These are phyloP conservation scores for Mytilinidion resinicola DNA, from an alignment of 495 filamentous ascomycete genomes.

Conservation along the genomic window DNA sequence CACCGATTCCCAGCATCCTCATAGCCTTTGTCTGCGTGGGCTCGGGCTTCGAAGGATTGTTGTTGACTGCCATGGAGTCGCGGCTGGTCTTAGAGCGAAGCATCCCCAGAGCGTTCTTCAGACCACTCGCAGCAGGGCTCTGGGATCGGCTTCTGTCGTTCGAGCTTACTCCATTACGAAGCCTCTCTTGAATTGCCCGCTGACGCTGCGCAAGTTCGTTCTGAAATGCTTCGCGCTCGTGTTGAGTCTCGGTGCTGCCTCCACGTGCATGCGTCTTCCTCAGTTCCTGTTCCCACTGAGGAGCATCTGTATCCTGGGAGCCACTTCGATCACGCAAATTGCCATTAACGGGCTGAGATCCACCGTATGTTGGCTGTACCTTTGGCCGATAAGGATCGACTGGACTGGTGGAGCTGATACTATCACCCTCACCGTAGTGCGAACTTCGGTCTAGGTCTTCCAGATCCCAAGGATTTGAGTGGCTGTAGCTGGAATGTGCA, in stretches of 20 bases:
- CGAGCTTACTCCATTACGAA: conserved; percentile 64
- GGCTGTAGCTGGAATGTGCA: conserved; percentile 36
- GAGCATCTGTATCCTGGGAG: conserved; percentile 21
- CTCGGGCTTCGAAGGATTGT: conserved; percentile 27
- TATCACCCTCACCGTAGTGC: conserved; percentile 34
- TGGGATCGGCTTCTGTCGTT: conserved; percentile 49
- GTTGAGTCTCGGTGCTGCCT: conserved; percentile 54
- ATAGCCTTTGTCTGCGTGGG: conserved; percentile 54
- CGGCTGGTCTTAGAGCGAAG: conserved; percentile 62
- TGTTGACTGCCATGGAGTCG: conserved; percentile 46
- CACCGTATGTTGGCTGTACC: conserved; percentile 18
- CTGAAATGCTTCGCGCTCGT: conserved; percentile 70
- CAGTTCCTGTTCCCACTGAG: conserved; percentile 38
- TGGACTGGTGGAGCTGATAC: conserved; percentile 27
- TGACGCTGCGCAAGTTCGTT: conserved; percentile 72
- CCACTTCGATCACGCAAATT: conserved; percentile 1
- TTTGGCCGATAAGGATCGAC: conserved; percentile 21
- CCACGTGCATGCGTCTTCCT: conserved; percentile 44
- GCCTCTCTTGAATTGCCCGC: conserved; percentile 71
- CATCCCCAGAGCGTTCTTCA: conserved; percentile 58
- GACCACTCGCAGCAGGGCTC: conserved; percentile 34
- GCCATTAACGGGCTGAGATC: conserved; percentile 5
- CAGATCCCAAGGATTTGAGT: conserved; percentile 50
- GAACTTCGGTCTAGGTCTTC: conserved; percentile 43
- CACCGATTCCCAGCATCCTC: conserved; percentile 65